phyloP scores from a whole-genome alignment of 2,329 filamentous ascomycete genomes.

The Lachnellula hyalina region DNA sequence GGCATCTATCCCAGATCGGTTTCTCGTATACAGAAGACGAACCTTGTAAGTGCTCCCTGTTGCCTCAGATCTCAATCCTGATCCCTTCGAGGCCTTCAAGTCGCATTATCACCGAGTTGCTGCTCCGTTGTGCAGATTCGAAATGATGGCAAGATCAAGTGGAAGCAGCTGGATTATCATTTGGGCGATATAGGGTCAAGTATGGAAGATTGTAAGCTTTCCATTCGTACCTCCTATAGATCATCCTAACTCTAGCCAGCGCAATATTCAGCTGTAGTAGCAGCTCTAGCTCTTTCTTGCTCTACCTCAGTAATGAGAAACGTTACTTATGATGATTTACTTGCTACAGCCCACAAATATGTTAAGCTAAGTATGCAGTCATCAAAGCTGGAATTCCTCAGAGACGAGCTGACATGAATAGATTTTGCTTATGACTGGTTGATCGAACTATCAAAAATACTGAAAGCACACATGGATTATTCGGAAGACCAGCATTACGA shows the following conservation, averaged over 20 bases:
- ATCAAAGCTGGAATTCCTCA: background rate
- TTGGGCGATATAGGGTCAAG: slow-evolving; percentile 43
- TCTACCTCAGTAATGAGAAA: slow-evolving; percentile 42
- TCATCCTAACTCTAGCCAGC: slow-evolving; percentile 34
- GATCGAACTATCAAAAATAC: slow-evolving; percentile 60
- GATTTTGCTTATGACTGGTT: slow-evolving; percentile 59
- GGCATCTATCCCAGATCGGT: slow-evolving; percentile 69
- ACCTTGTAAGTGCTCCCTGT: slow-evolving; percentile 49
- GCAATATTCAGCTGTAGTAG: slow-evolving; percentile 53
- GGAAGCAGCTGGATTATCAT: slow-evolving; percentile 50
- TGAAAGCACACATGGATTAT: slow-evolving; percentile 75
- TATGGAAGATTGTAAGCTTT: slow-evolving; percentile 44
- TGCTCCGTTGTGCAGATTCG: slow-evolving; percentile 54
- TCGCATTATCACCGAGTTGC: slow-evolving; percentile 55
- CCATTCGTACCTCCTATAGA: background rate
- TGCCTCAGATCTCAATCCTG: background rate
- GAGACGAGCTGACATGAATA: slow-evolving; percentile 28
- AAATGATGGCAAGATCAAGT: slow-evolving; percentile 54
- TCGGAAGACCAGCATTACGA: slow-evolving; percentile 69
- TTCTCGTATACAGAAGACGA: slow-evolving; percentile 65
- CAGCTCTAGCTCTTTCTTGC: slow-evolving; percentile 52
- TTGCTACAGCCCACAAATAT: slow-evolving; percentile 52
- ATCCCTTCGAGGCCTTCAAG: slow-evolving; percentile 45
- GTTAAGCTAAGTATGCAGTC: slow-evolving; percentile 24
- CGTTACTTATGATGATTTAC: slow-evolving; percentile 62